phyloP scores from a whole-genome alignment of 495 filamentous ascomycete genomes.

The Podospora didyma region DNA sequence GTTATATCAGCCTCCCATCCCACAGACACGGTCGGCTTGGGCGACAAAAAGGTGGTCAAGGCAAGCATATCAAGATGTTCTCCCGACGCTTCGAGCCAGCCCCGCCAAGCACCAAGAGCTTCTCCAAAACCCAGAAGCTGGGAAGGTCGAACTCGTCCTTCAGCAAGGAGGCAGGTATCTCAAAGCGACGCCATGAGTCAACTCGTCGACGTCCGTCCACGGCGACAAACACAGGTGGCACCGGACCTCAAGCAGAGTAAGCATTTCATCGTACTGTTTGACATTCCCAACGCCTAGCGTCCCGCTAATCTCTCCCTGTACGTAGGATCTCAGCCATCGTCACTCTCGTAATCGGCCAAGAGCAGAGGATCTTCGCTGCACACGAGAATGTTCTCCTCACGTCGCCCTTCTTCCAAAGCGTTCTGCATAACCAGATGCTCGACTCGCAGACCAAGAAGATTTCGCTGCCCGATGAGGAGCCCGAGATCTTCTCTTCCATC shows the following conservation, averaged over 20 bases:
- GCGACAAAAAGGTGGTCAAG: neutral
- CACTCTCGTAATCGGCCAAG: conserved; percentile 71
- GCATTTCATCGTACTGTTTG: conserved; percentile 10
- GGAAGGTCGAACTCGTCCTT: conserved; percentile 43
- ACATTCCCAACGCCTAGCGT: neutral
- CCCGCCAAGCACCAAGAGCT: conserved; percentile 35
- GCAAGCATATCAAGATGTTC: conserved; percentile 31
- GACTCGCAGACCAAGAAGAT: conserved; percentile 64
- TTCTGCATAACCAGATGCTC: conserved; percentile 59
- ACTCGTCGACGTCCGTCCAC: conserved; percentile 36
- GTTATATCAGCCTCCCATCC: no score
- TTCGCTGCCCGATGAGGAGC: conserved; percentile 77
- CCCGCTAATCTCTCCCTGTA: conserved; percentile 9
- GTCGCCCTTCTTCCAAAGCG: conserved; percentile 70
- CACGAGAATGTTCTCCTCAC: conserved; percentile 79
- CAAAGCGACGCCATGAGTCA: conserved; percentile 41
- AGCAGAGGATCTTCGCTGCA: conserved; percentile 81
- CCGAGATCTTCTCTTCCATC: conserved; percentile 85
- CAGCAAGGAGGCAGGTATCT: conserved; percentile 41
- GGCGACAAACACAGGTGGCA: conserved; percentile 12
- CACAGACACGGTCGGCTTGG: neutral
- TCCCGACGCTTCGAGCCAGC: conserved; percentile 36
- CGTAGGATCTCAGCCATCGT: conserved; percentile 67
- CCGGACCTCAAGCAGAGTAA: conserved; percentile 29
- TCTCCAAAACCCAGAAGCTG: conserved; percentile 35